A percentile compares a stretch with the other conserved stretches of the same genome.
Evolutionary conservation across 2,329 filamentous ascomycete genomes (phyloP).

Genomic region (Aspergillus sp.): DNA sequence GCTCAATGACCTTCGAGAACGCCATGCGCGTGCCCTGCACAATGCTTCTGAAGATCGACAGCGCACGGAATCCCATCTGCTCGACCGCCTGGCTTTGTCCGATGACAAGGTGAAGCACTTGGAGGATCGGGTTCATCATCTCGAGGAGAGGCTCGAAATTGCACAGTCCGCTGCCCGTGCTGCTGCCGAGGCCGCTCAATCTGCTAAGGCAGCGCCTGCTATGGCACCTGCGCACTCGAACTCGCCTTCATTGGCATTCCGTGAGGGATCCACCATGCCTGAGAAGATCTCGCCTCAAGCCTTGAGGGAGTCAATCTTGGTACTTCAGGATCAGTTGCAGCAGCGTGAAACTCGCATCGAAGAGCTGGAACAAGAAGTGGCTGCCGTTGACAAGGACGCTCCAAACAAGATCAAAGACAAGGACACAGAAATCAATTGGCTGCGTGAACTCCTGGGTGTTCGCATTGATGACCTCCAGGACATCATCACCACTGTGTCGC

Average conservation of each 20-base stretch:
- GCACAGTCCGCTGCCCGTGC: constrained; percentile 83
- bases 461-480: constrained; percentile 90
- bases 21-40: constrained; percentile 72
- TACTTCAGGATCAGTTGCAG: constrained; percentile 94
- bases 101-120: constrained; percentile 83
- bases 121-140: constrained; percentile 77
- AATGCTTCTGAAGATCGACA: constrained; percentile 80
- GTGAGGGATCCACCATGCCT: constrained; percentile 56
- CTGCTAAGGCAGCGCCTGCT: constrained; percentile 50
- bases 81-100: constrained; percentile 78
- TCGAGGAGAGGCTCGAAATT: constrained; percentile 90
- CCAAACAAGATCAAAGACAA: constrained; percentile 82
- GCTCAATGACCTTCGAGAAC: constrained; percentile 72
- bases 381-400: constrained; percentile 72
- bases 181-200: constrained; percentile 73
- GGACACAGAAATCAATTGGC: constrained; percentile 91
- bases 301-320: constrained; percentile 91
- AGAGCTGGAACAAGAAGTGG: constrained; percentile 72
- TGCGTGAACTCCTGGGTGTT: constrained; percentile 88
- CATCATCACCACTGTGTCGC: constrained; percentile 76
- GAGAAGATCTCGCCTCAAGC: constrained; percentile 94
- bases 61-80: constrained; percentile 74
- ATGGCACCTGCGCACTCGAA: constrained; percentile 44
- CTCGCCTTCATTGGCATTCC: constrained; percentile 51
- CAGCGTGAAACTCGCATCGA: constrained; percentile 90